These are phyloP conservation scores for Citrus trifoliata DNA, from an alignment of 345 rosid species.

Conservation along the genomic window DNA sequence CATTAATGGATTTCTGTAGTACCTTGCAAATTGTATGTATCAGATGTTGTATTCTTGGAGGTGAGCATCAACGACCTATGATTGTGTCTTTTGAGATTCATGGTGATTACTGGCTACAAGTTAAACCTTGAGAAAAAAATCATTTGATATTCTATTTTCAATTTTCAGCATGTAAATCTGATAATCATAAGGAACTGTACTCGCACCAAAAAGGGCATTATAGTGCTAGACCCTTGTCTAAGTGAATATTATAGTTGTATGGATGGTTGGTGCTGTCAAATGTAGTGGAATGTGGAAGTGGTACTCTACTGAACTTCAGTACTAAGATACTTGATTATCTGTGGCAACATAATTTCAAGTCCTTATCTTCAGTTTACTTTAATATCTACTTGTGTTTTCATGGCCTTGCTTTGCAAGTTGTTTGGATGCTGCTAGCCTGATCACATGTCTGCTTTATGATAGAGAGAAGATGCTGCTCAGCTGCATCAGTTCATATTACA, in stretches of 20 bases:
- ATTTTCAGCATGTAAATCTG: neutral
- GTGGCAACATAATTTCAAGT: neutral
- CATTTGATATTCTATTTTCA: neutral
- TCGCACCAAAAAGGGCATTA: neutral
- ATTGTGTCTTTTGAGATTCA: neutral
- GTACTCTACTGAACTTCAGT: neutral
- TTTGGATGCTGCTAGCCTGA: neutral
- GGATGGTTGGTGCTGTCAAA: neutral
- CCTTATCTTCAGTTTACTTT: neutral
- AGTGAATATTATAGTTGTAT: neutral
- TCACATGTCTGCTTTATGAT: slow-evolving; percentile 12
- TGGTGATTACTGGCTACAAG: neutral
- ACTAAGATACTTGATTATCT: neutral
- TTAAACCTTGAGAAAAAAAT: neutral
- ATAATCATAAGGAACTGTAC: neutral
- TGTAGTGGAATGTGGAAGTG: neutral
- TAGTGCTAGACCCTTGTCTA: neutral
- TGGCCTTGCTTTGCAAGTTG: neutral
- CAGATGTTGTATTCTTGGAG: neutral
- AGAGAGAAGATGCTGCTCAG: slow-evolving; percentile 99
- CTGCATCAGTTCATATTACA: slow-evolving; percentile 90
- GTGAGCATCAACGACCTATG: neutral
- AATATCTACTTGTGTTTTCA: neutral
- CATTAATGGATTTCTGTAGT: neutral
- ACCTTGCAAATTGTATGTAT: neutral